Base-by-base conservation (phyloP, 1,284 basidiomycete genomes). In the Hymenochaete sp. region DNA sequence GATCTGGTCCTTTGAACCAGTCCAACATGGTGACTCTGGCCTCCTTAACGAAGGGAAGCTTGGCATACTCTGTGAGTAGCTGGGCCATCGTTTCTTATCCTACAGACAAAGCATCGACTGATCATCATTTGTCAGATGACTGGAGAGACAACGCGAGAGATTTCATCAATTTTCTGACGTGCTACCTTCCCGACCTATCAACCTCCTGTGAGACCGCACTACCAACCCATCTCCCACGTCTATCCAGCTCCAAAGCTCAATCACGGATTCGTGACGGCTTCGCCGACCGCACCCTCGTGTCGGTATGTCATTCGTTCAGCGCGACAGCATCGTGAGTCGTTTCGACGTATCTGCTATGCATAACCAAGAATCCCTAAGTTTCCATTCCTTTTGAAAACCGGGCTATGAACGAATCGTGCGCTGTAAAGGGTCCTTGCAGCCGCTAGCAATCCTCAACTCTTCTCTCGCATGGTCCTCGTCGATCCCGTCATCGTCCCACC, bases 401-500 rank as follows among this genome's bases (percentile, higher is more conserved):
- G 28, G 28, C 9, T 31, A 31, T 31, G 28, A 14, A 31, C 14
- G 14, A 10, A 14, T 9, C 9, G 9, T 31, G 14, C 28, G 28
- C 10, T 10, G 9, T 31, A 6, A 35, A 82, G 79, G 32, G 58
- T 68, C 4, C 71, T 82, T 19, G 80, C 79, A 1, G 79, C 83
- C 1, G 54, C 79, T 13, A 68, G 72, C 9, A 63, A 69, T 44
- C 88, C 91, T 0, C 64, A 67, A 1, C 64, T 93, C 7, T 90
- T 93, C 63, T 69, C 78, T 13, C 73, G 75, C 0, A 63, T 95
- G 26, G 67, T 91, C 37, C 71, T 93, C 8, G 64, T 93, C 21
- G 93, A 97, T 59, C 90, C 93, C 0, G 72, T 88, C 45, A 74
- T 90, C 28, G 52, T 67, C 3, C 64, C 65, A 2, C 38, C 62